These are phyloP conservation scores for Trichoderma sp. DNA, from an alignment of 2,329 filamentous ascomycete species.

Conservation along the genomic window DNA sequence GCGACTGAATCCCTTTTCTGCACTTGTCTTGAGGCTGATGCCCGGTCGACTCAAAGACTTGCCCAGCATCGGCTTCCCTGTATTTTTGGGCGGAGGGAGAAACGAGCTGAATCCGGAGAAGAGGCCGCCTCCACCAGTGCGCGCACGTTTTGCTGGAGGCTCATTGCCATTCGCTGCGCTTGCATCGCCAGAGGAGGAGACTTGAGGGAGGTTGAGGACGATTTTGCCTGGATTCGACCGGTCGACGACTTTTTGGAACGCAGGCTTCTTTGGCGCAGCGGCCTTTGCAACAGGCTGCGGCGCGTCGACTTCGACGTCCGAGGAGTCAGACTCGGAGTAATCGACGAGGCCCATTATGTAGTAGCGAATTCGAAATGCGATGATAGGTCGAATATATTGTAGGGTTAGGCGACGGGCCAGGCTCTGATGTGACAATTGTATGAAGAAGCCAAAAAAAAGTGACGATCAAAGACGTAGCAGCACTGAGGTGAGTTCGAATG, in stretches of 20 bases:
- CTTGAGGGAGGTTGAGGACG: conserved; percentile 72
- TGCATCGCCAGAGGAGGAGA: conserved; percentile 47
- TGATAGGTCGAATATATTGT: not conserved
- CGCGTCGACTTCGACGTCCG: conserved; percentile 60
- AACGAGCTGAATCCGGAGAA: conserved; percentile 87
- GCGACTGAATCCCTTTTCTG: conserved; percentile 79
- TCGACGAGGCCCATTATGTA: conserved; percentile 73
- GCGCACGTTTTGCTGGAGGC: conserved; percentile 71
- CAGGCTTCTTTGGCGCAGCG: conserved; percentile 55
- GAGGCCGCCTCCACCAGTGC: conserved; percentile 57
- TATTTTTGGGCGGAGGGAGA: conserved; percentile 79
- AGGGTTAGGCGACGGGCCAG: not conserved
- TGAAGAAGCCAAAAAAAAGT: conserved; percentile 13
- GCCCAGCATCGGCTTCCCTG: conserved; percentile 41
- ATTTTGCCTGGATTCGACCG: conserved; percentile 83
- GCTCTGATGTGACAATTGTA: not conserved
- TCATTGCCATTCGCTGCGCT: conserved; percentile 33
- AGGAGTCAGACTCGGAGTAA: conserved; percentile 85
- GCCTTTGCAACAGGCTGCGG: conserved; percentile 40
- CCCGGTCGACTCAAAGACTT: conserved; percentile 33
- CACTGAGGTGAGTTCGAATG: not conserved
- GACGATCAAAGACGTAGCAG: not conserved
- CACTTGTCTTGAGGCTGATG: conserved; percentile 79
- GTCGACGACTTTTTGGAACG: conserved; percentile 79
- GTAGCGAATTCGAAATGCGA: not conserved